These are phyloP conservation scores for Neofusicoccum cordaticola DNA, from an alignment of 2,329 filamentous ascomycete genomes.

Conservation along the genomic window DNA sequence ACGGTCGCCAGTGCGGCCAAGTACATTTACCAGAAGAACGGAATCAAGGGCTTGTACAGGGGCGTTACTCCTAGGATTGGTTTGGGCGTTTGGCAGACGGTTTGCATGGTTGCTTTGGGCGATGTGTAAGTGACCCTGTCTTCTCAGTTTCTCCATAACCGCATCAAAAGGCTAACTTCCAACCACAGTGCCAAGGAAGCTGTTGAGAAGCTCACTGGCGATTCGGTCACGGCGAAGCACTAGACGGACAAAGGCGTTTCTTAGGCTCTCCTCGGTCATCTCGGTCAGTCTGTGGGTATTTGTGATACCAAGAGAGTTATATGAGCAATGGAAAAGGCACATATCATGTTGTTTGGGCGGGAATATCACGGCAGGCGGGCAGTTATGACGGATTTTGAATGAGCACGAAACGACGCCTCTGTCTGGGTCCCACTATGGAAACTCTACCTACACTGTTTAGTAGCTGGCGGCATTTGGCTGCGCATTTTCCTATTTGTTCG, in stretches of 20 bases:
- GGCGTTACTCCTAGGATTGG: conserved; percentile 92
- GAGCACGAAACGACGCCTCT: conserved; percentile 8
- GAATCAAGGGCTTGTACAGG: conserved; percentile 88
- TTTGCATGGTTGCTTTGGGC: conserved; percentile 99
- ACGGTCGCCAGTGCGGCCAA: conserved; percentile 77
- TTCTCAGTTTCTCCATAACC: background rate
- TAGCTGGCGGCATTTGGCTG: background rate
- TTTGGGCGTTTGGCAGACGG: conserved; percentile 96
- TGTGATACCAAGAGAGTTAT: background rate
- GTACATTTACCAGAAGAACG: conserved; percentile 91
- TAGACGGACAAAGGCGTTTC: conserved; percentile 37
- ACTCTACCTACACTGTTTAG: background rate
- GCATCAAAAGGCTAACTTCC: background rate
- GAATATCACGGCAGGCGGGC: conserved; percentile 2
- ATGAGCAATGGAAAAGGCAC: conserved; percentile 1
- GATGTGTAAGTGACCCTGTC: conserved; percentile 69
- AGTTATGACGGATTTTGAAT: background rate
- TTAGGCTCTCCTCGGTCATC: conserved; percentile 5
- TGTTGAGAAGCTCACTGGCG: conserved; percentile 64
- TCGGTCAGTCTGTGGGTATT: conserved; percentile 7
- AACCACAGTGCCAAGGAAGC: conserved; percentile 58
- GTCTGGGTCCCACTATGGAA: background rate
- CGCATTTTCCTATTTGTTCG: background rate
- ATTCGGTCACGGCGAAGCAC: conserved; percentile 63
- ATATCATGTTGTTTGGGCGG: conserved; percentile 3